A percentile compares a stretch with the other conserved stretches of the same genome.
Evolutionary conservation across 2,329 filamentous ascomycete genomes (phyloP).

Genomic region (Phialophora macrospora): DNA sequence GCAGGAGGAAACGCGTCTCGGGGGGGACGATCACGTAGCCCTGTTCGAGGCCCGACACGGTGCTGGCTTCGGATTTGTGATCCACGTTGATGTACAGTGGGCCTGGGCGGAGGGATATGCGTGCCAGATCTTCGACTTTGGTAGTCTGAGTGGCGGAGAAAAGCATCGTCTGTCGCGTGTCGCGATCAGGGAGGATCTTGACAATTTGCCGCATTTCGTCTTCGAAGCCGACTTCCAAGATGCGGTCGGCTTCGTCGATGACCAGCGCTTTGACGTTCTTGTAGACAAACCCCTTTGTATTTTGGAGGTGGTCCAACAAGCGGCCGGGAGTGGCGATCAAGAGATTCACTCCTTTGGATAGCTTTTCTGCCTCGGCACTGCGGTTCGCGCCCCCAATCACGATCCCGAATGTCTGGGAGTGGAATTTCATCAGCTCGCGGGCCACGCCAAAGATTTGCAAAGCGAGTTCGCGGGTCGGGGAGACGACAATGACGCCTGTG

Average conservation of each 20-base stretch:
- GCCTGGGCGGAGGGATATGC: constrained; percentile 87
- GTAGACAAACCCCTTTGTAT: constrained; percentile 85
- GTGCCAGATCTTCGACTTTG: constrained; percentile 94
- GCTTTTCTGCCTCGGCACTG: constrained; percentile 89
- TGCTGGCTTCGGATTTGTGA: constrained; percentile 83
- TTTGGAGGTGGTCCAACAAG: constrained; percentile 90
- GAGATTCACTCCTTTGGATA: constrained; percentile 91
- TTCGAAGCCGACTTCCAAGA: constrained; percentile 93
- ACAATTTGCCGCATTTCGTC: constrained; percentile 98
- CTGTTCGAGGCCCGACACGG: constrained; percentile 91
- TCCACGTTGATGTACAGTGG: constrained; percentile 98
- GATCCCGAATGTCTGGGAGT: constrained; percentile 94
- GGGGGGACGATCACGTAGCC: constrained; percentile 93
- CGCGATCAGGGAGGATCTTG: constrained; percentile 79
- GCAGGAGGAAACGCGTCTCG: constrained; percentile 88
- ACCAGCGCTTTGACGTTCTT: constrained; percentile 91
- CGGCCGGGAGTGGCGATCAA: constrained; percentile 92
- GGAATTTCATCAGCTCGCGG: constrained; percentile 86
- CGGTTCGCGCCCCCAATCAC: constrained; percentile 94
- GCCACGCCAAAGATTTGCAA: constrained; percentile 97
- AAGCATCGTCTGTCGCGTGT: constrained; percentile 92
- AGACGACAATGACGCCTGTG: constrained; percentile 89
- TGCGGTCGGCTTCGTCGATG: constrained; percentile 96
- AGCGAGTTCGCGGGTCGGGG: constrained; percentile 89
- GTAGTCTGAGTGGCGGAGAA: constrained; percentile 98